Percentiles rank a stretch among this genome's conserved stretches.
Conservation (phyloP, 345 rosid species). For the Barbarea vulgaris region DNA sequence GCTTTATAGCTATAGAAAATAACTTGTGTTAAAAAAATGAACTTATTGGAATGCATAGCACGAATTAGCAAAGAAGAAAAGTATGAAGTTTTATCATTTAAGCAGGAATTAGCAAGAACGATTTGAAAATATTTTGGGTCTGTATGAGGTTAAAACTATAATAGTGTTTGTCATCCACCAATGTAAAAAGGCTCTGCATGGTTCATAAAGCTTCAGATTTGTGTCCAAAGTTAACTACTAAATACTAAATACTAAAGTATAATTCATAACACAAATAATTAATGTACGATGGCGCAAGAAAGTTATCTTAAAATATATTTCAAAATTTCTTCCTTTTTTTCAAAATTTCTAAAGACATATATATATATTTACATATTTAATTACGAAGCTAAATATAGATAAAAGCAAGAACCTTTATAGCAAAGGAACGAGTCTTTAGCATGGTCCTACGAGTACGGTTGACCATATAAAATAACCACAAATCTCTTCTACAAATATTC, state of each 20-base stretch:
- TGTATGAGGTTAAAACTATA: too few relatives aligned
- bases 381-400: slow-evolving; percentile 14
- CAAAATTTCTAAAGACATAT: not conserved
- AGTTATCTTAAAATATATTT: too few relatives aligned
- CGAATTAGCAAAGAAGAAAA: too few relatives aligned
- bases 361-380: not conserved
- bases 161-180: too few relatives aligned
- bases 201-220: not conserved
- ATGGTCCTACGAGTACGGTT: slow-evolving; percentile 30
- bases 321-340: too few relatives aligned
- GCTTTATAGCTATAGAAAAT: too few relatives aligned
- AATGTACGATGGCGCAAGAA: too few relatives aligned
- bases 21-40: too few relatives aligned
- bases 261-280: not conserved
- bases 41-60: too few relatives aligned
- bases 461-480: slow-evolving; percentile 16
- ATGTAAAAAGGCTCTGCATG: too few relatives aligned
- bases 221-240: not conserved
- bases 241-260: not conserved
- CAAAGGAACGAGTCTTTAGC: slow-evolving; percentile 35
- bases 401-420: not conserved
- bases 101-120: too few relatives aligned
- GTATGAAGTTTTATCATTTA: not conserved
- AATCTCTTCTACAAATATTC: slow-evolving; percentile 37
- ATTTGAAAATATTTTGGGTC: too few relatives aligned